These are phyloP conservation scores for Neurospora discreta DNA, from an alignment of 495 filamentous ascomycete genomes.

Conservation along the genomic window DNA sequence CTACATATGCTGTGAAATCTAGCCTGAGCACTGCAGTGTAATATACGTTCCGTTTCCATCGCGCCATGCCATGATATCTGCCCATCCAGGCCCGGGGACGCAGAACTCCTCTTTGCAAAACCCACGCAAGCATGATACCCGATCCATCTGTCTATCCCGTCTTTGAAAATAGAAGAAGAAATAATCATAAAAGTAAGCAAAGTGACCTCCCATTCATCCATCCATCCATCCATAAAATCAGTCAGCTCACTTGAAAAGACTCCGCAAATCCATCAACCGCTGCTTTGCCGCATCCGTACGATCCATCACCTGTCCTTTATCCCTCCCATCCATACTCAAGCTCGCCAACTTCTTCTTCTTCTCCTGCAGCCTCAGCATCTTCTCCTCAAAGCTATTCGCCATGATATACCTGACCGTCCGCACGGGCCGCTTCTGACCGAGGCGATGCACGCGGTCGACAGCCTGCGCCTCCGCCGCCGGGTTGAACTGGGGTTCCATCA, in stretches of 20 bases:
- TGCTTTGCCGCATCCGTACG: constrained; percentile 65
- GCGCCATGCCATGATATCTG: background rate
- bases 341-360: constrained; percentile 86
- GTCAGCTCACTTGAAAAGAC: constrained; percentile 57
- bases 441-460: constrained; percentile 83
- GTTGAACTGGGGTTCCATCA: constrained; percentile 98
- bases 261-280: constrained; percentile 68
- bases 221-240: background rate
- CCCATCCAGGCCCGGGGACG: background rate
- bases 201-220: background rate
- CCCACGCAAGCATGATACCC: background rate
- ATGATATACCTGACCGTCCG: constrained; percentile 79
- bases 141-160: background rate
- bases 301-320: constrained; percentile 44
- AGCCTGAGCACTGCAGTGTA: background rate
- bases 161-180: background rate
- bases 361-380: constrained; percentile 76
- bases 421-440: constrained; percentile 81
- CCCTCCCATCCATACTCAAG: constrained; percentile 60
- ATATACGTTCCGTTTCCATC: background rate
- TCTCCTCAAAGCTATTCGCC: constrained; percentile 82
- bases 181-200: background rate
- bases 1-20: background rate
- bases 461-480: constrained; percentile 91
- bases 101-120: background rate